Base-by-base conservation (phyloP, 2,329 filamentous ascomycete species). In the Fusarium tuaranense region DNA sequence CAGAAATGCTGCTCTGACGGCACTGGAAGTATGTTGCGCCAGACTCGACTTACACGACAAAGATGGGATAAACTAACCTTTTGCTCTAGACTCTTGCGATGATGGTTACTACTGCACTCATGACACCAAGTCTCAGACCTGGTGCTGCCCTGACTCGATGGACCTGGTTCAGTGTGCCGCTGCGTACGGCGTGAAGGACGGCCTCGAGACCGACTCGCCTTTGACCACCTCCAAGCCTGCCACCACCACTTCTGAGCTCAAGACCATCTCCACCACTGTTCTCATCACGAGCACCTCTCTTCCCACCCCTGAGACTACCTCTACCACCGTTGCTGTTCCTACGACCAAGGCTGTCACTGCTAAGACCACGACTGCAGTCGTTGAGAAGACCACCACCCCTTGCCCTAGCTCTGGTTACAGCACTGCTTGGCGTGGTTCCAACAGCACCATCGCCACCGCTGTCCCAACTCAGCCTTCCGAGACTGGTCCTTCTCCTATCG, bases 71-170 rank as follows among this genome's bases (percentile, higher is more conserved):
- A 39, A 38, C 76, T 78, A 60, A 78, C 70, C 7, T 27, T 34
- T 34, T 16, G 2, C 34, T 32, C 7, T 63, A 91, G 90, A 90
- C 81, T 89, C 90, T 36, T 92, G 91, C 80, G 87, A 90, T 36
- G 80, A 82, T 18, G 89, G 89, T 60, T 92, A 88, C 84, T 92
- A 89, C 85, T 92, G 91, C 84, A 87, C 89, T n/a, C 84, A 87
- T 74, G 87, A 91, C 79, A 80, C 82, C 63, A 77, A 81, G 53
- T 81, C 82, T 64, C 83, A 86, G 67, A 91, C 90, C 38, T 88
- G 88, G 84, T 92, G 91, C 85, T 92, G 91, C 82, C 89, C 89
- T 48, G 82, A 91, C 51, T 85, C 83, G 70, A 84, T 88, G 85
- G 84, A 86, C 71, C 84, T 91, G 59, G 82, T 81, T 30, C 82